Conservation (phyloP, 2,329 filamentous ascomycete genomes). For the Penicillium sp. region DNA sequence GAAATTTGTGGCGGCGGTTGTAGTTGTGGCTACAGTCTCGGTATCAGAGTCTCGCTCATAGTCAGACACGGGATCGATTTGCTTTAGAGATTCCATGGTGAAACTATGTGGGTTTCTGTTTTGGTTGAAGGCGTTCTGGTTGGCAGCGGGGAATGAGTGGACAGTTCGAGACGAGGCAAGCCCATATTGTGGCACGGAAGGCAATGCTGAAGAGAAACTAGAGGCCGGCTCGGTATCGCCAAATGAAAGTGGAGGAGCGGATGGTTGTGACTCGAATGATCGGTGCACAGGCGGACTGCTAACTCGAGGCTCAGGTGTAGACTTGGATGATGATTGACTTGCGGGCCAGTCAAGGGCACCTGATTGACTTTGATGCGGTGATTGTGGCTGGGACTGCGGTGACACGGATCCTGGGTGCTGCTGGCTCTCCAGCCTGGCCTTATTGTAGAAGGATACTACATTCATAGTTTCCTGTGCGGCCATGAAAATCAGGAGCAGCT, state of each 20-base stretch:
- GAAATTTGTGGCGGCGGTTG: conserved; percentile 33
- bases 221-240: conserved; percentile 26
- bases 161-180: conserved; percentile 20
- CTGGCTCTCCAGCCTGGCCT: conserved; percentile 5
- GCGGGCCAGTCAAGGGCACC: conserved; percentile 8
- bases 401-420: conserved; percentile 6
- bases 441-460: conserved; percentile 27
- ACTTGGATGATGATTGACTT: not conserved
- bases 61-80: conserved; percentile 32
- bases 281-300: conserved; percentile 14
- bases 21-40: conserved; percentile 36
- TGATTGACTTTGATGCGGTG: conserved; percentile 9
- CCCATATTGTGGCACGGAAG: conserved; percentile 23
- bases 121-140: not conserved
- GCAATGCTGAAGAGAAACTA: conserved; percentile 27
- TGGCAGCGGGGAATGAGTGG: conserved; percentile 12
- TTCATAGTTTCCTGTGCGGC: conserved; percentile 37
- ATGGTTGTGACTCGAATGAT: conserved; percentile 22
- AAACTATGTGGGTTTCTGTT: conserved; percentile 30
- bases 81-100: conserved; percentile 31
- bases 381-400: conserved; percentile 2
- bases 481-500: conserved; percentile 40
- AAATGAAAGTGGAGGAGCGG: conserved; percentile 32
- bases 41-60: conserved; percentile 37
- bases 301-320: conserved; percentile 13